Evolutionary conservation across 768 basidiomycete genomes (phyloP).

Genomic region (Kwoniella dejecticola): DNA sequence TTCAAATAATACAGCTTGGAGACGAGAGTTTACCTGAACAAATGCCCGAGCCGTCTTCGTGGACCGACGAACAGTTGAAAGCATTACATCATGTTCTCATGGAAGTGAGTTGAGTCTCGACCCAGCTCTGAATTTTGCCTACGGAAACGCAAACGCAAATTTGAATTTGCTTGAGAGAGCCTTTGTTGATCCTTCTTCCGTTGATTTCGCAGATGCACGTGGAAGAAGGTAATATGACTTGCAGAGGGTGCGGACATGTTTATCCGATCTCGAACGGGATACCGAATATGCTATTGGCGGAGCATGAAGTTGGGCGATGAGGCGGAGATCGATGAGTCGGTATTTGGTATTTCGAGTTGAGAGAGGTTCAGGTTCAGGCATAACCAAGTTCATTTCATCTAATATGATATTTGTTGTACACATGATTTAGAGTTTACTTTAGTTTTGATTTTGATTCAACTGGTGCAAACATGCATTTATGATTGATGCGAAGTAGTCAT

Average conservation of each 20-base stretch:
- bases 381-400: no score
- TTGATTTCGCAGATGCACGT: slow-evolving; percentile 90
- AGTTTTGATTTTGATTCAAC: no score
- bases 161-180: no score
- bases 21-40: slow-evolving; percentile 73
- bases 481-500: no score
- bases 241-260: slow-evolving; percentile 84
- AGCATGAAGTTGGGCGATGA: slow-evolving; percentile 69
- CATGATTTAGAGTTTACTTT: no score
- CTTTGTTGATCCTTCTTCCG: no score
- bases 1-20: slow-evolving; percentile 66
- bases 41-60: slow-evolving; percentile 57
- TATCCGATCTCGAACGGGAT: slow-evolving; percentile 93
- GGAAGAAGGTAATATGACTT: slow-evolving; percentile 88
- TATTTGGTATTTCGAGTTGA: no score
- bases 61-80: slow-evolving; percentile 79
- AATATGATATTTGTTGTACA: no score
- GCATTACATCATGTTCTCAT: slow-evolving; percentile 87
- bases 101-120: slow-evolving; percentile 63
- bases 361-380: no score
- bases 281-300: slow-evolving; percentile 95
- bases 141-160: no score
- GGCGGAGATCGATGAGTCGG: no score
- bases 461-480: no score
- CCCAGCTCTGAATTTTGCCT: neutral